Conservation (phyloP, 1,139 yeast species). For the Geotrichum australiense region DNA sequence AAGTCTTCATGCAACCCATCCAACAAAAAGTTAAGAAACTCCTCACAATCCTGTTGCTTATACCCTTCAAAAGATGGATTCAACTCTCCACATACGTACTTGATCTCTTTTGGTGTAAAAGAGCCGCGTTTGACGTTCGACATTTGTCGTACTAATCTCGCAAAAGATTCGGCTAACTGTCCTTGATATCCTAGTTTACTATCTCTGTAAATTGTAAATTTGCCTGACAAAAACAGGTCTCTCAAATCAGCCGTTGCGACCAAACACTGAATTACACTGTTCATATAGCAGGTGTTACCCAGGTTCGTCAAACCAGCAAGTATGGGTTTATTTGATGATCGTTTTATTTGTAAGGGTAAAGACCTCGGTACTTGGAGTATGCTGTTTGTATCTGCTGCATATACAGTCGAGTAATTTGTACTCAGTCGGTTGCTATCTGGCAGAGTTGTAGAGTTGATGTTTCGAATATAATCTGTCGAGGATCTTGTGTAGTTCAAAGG, state of each 20-base stretch:
- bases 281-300: conserved; percentile 93
- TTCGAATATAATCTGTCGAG: neutral
- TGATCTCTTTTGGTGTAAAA: conserved; percentile 52
- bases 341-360: neutral
- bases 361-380: too few relatives aligned
- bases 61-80: conserved; percentile 63
- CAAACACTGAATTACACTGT: conserved; percentile 82
- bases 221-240: conserved; percentile 44
- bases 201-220: conserved; percentile 68
- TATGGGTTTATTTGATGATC: neutral
- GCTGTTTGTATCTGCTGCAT: too few relatives aligned
- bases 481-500: neutral
- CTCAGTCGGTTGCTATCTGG: conserved; percentile 1
- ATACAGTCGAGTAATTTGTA: too few relatives aligned
- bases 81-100: conserved; percentile 56
- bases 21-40: conserved; percentile 72
- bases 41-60: conserved; percentile 93
- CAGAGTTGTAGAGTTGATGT: neutral
- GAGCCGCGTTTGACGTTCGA: conserved; percentile 29
- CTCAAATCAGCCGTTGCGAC: conserved; percentile 45
- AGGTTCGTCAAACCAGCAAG: conserved; percentile 62
- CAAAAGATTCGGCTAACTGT: conserved; percentile 65
- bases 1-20: conserved; percentile 88
- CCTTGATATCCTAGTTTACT: conserved; percentile 84
- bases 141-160: conserved; percentile 52